Percentiles rank a stretch among this genome's conserved stretches.
These are phyloP conservation scores for Zygosaccharomyces siamensis DNA, from an alignment of 805 yeast genomes.

Conservation along the genomic window DNA sequence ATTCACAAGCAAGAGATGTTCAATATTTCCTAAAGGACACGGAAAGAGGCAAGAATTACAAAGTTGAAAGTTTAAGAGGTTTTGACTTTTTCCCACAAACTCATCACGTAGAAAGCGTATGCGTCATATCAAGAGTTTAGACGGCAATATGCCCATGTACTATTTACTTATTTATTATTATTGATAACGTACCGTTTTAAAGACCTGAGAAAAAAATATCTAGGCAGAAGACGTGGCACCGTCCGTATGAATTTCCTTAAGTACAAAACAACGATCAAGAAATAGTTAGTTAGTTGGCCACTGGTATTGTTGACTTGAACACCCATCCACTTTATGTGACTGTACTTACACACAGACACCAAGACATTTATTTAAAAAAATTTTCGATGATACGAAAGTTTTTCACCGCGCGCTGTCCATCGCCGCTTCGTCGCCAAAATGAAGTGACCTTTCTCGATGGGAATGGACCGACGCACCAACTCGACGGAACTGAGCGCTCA, in stretches of 20 bases:
- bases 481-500: slow-evolving; percentile 2
- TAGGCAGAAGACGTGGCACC: neutral
- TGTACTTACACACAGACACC: neutral
- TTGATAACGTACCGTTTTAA: neutral
- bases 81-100: slow-evolving; percentile 97
- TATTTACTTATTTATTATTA: neutral
- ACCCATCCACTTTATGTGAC: neutral
- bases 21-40: slow-evolving; percentile 74
- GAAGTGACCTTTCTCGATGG: neutral
- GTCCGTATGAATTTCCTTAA: no score
- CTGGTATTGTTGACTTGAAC: neutral
- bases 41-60: slow-evolving; percentile 55
- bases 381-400: neutral
- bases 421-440: neutral
- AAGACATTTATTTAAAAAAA: neutral
- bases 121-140: slow-evolving; percentile 48
- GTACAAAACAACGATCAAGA: no score
- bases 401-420: slow-evolving; percentile 3
- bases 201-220: neutral
- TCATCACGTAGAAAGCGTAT: slow-evolving; percentile 86
- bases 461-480: slow-evolving; percentile 2
- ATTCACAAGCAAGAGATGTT: slow-evolving; percentile 92
- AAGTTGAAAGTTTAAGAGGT: slow-evolving; percentile 79
- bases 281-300: no score
- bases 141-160: neutral